Evolutionary conservation across 2,329 filamentous ascomycete genomes (phyloP), one percentile per base, ranked within the genome.

Genomic region (Geoglossum cookeanum): DNA sequence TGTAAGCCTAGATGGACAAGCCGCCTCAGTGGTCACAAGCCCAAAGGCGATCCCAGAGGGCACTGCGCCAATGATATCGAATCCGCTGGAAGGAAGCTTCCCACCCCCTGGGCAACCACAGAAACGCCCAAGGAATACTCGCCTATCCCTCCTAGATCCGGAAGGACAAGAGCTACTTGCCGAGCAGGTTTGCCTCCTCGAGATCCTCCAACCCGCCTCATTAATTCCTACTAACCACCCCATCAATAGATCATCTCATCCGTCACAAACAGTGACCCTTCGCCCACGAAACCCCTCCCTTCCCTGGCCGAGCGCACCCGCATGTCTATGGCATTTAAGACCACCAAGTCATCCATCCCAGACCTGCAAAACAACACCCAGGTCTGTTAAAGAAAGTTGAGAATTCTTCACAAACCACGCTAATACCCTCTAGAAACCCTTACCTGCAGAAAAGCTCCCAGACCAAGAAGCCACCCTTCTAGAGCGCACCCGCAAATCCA

Each of bases 401-500:
- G 7, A 9, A 42, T 4, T 15, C n/a, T 4, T 37, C 6, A 37
- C 35, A 13, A 44, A 15, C n/a, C 7, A 2, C n/a, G 5, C 42
- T 6, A 15, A 22, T 6, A 22, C 17, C 42, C n/a, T 7, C 57
- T 58, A n/a, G 35, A n/a, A n/a, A 15, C 48, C 8, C 39, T 63
- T 9, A 22, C 22, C 22, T 22, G 2, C 2, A 2, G 22, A 22
- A 22, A 22, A 22, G 22, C 22, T 22, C 22, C 22, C 22, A 22
- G 22, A 22, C 22, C 22, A 22, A 22, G 22, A 22, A 22, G 22
- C 22, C 22, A 22, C 22, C 0, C 75, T 92, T 0, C 78, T 84
- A 3, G 88, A 94, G 65, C 83, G 89, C 53, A 94, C 90, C 0
- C 80, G 85, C 17, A 75, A 88, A 57, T 89, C 87, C 17, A 91